Evolutionary conservation across 768 basidiomycete genomes (phyloP).

Genomic region (Naganishia randhawae): DNA sequence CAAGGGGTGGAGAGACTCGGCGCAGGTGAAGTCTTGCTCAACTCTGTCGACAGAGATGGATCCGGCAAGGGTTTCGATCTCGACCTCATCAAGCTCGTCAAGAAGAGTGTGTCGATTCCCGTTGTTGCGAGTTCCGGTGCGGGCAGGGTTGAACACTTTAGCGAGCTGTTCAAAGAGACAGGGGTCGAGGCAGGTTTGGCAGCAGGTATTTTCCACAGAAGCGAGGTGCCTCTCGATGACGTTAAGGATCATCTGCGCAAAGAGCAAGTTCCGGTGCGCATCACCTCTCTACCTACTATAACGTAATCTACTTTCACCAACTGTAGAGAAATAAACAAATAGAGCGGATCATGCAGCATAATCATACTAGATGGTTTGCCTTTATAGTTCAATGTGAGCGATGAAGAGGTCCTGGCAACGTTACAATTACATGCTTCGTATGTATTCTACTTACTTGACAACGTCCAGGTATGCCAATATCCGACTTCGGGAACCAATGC

Average conservation of each 20-base stretch:
- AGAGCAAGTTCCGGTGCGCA: slow-evolving; percentile 38
- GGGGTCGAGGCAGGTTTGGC: slow-evolving; percentile 86
- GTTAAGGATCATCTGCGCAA: slow-evolving; percentile 61
- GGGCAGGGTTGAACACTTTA: slow-evolving; percentile 74
- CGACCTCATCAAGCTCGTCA: slow-evolving; percentile 72
- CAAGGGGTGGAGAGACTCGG: slow-evolving; percentile 84
- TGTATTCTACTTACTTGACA: too few species aligned
- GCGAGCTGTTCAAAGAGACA: slow-evolving; percentile 76
- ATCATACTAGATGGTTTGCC: background rate
- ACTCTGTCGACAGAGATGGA: slow-evolving; percentile 95
- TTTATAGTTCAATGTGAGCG: background rate
- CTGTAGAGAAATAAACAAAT: background rate
- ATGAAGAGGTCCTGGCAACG: too few species aligned
- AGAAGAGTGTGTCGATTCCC: slow-evolving; percentile 73
- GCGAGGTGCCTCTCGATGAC: slow-evolving; percentile 74
- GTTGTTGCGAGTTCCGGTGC: slow-evolving; percentile 95
- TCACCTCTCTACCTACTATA: slow-evolving; percentile 27
- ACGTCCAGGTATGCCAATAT: too few species aligned
- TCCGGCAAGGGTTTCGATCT: slow-evolving; percentile 87
- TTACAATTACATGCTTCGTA: too few species aligned
- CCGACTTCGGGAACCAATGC: too few species aligned
- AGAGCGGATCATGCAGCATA: background rate
- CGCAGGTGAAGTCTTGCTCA: slow-evolving; percentile 90
- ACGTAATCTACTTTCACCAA: background rate
- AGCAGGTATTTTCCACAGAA: slow-evolving; percentile 93